Percentiles rank a stretch among this genome's conserved stretches.
These are phyloP conservation scores for Volvox africanus DNA, from an alignment of 139 green algal genomes.

Conservation along the genomic window DNA sequence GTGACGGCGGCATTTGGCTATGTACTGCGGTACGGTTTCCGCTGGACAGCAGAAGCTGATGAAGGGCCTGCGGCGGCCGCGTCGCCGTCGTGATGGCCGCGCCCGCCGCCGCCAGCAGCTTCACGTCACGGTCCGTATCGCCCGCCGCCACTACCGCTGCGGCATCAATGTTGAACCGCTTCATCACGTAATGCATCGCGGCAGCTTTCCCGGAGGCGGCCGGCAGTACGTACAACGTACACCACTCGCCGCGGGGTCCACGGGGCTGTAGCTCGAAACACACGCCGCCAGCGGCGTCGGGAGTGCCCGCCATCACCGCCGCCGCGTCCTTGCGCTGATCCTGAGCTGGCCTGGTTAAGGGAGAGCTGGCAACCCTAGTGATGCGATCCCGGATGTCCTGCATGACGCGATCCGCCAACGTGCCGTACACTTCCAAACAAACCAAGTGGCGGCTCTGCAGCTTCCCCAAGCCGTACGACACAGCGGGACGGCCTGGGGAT, in stretches of 20 bases:
- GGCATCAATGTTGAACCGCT: not conserved
- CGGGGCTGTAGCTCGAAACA: slow-evolving; percentile 6
- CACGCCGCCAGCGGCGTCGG: not conserved
- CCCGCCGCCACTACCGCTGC: slow-evolving; percentile 21
- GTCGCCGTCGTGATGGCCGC: not conserved
- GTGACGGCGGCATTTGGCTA: no score
- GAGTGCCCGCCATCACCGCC: not conserved
- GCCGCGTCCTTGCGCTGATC: not conserved
- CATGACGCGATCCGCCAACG: not conserved
- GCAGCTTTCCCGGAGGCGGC: slow-evolving; percentile 20
- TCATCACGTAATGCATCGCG: slow-evolving; percentile 11
- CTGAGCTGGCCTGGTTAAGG: no score
- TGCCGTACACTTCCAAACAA: slow-evolving; percentile 18
- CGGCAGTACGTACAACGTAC: slow-evolving; percentile 21
- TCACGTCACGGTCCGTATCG: slow-evolving; percentile 20
- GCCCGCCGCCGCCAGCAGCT: slow-evolving; percentile 12
- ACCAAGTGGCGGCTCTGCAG: slow-evolving; percentile 16
- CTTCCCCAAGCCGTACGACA: not conserved
- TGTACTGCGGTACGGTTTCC: no score
- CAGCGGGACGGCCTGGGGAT: not conserved
- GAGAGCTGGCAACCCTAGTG: no score
- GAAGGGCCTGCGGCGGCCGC: not conserved
- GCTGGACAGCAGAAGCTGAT: not conserved
- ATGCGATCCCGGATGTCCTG: not conserved
- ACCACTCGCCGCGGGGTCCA: not conserved